phyloP scores from a whole-genome alignment of 2,329 filamentous ascomycete genomes.

The Pyrenophora tritici-repentis region DNA sequence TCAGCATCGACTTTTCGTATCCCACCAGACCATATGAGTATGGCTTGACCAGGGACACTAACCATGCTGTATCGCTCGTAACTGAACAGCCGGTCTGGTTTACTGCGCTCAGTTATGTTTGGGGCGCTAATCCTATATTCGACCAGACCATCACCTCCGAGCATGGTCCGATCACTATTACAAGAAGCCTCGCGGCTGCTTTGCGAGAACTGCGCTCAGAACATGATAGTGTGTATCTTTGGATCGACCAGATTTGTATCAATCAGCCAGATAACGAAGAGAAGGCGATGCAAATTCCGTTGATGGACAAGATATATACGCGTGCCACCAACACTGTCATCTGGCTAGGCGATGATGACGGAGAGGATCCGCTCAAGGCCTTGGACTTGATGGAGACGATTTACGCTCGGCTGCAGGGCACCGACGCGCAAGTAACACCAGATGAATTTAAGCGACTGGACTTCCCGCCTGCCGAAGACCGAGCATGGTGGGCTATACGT shows the following conservation, averaged over 20 bases:
- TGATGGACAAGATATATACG: conserved; percentile 33
- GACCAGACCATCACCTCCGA: conserved; percentile 17
- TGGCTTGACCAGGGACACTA: conserved; percentile 13
- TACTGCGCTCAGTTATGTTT: conserved; percentile 31
- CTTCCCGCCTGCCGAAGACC: conserved; percentile 16
- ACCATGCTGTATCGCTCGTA: conserved; percentile 25
- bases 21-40: conserved; percentile 5
- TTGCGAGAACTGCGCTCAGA: conserved; percentile 20
- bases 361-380: conserved; percentile 17
- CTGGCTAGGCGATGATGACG: conserved; percentile 32
- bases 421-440: conserved; percentile 16
- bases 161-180: conserved; percentile 18
- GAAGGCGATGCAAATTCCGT: conserved; percentile 31
- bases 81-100: conserved; percentile 24
- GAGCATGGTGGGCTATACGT: conserved; percentile 21
- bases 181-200: conserved; percentile 22
- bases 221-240: conserved; percentile 26
- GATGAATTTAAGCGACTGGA: conserved; percentile 22
- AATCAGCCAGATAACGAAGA: conserved; percentile 25
- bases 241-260: conserved; percentile 30
- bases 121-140: conserved; percentile 24
- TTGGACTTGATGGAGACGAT: conserved; percentile 23
- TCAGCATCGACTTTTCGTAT: conserved; percentile 28
- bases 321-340: conserved; percentile 35
- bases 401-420: conserved; percentile 19